Percentiles rank a stretch among this genome's conserved stretches.
phyloP scores from a whole-genome alignment of 305 asterid species.

The Ajuga reptans region DNA sequence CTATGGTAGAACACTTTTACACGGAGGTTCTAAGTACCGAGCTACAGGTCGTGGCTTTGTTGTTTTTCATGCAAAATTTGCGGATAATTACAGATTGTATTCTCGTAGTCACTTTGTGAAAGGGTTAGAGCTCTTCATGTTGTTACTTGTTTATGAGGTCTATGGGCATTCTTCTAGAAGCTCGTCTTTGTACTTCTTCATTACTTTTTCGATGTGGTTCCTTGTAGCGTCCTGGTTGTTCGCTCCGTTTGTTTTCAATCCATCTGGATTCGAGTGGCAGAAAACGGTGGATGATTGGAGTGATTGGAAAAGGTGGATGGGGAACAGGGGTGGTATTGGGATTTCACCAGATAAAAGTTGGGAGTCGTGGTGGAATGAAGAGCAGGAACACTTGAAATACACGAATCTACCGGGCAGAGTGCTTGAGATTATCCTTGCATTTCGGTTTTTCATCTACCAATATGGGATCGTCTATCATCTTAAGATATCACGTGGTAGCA shows the following conservation, averaged over 20 bases:
- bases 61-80: constrained; percentile 82
- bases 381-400: constrained; percentile 78
- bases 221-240: constrained; percentile 90
- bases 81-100: constrained; percentile 84
- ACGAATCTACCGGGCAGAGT: constrained; percentile 68
- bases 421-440: constrained; percentile 65
- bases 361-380: constrained; percentile 99
- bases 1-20: constrained; percentile 77
- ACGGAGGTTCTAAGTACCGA: constrained; percentile 91
- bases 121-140: constrained; percentile 77
- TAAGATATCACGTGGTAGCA: constrained; percentile 63
- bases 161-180: constrained; percentile 64
- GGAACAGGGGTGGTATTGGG: constrained; percentile 98
- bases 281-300: constrained; percentile 97
- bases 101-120: constrained; percentile 96
- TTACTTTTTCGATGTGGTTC: constrained; percentile 96
- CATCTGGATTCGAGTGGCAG: constrained; percentile 97
- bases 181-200: constrained; percentile 62
- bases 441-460: constrained; percentile 83
- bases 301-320: constrained; percentile 99
- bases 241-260: constrained; percentile 96
- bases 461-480: constrained; percentile 94
- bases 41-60: constrained; percentile 98
- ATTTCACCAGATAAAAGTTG: constrained; percentile 86
- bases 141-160: constrained; percentile 66